phyloP scores from a whole-genome alignment of 2,329 filamentous ascomycete genomes.

The Pseudogymnoascus verrucosus region DNA sequence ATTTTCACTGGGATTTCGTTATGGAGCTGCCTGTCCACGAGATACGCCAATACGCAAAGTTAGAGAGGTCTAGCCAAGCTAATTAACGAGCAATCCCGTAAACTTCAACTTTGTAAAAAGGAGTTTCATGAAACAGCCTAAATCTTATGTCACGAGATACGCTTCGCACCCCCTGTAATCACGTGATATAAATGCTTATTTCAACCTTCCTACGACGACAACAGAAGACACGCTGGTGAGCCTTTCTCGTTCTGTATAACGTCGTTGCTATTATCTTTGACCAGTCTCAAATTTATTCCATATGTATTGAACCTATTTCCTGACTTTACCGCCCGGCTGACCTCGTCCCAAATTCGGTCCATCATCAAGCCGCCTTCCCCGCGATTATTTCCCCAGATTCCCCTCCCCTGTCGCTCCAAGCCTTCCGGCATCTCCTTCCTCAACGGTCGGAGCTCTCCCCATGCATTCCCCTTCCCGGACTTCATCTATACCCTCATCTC shows the following conservation, averaged over 20 bases:
- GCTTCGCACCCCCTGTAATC: not conserved
- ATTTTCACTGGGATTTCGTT: not conserved
- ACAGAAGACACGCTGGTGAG: not conserved
- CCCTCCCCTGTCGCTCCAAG: not conserved
- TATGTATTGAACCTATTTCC: not conserved
- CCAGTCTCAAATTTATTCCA: not conserved
- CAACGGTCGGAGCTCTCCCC: too few relatives aligned
- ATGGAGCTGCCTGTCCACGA: not conserved
- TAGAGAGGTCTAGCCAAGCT: not conserved
- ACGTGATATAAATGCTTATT: conserved; percentile 5
- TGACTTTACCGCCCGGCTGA: not conserved
- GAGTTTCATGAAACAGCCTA: not conserved
- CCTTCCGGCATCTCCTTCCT: too few relatives aligned
- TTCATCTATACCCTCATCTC: not conserved
- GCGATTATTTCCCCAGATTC: not conserved
- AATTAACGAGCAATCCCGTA: not conserved
- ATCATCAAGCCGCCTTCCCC: not conserved
- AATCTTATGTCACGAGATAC: not conserved
- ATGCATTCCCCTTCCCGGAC: not conserved
- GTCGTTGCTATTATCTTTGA: not conserved
- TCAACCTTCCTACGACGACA: not conserved
- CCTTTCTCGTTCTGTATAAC: not conserved
- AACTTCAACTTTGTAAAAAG: not conserved
- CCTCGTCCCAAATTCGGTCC: not conserved
- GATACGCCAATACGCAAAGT: not conserved